Conservation (phyloP, 768 basidiomycete genomes). For the Tylopilus vinaceipallidus region DNA sequence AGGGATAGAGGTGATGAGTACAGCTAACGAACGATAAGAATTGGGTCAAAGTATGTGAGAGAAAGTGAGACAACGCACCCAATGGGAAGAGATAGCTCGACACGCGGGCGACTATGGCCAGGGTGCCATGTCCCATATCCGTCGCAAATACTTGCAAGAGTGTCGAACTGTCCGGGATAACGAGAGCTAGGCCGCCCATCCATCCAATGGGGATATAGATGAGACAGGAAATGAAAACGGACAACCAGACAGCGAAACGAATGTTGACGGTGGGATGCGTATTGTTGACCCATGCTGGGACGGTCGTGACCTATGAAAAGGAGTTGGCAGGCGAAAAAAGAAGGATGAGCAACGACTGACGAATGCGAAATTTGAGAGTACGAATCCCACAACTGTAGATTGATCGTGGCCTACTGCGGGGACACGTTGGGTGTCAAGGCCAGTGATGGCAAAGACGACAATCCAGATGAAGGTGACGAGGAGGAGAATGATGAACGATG, state of each 20-base stretch:
- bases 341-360: constrained; percentile 5
- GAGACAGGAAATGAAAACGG: constrained; percentile 23
- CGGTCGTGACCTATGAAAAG: constrained; percentile 17
- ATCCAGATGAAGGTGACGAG: constrained; percentile 21
- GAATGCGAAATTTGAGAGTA: constrained; percentile 26
- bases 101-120: constrained; percentile 7
- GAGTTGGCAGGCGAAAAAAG: not conserved
- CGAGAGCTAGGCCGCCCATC: constrained; percentile 20
- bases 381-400: constrained; percentile 22
- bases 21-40: constrained; percentile 8
- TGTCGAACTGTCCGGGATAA: constrained; percentile 4
- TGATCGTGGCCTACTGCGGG: constrained; percentile 18
- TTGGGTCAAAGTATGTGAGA: not conserved
- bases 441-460: constrained; percentile 11
- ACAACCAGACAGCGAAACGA: constrained; percentile 20
- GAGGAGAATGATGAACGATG: constrained; percentile 21
- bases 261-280: constrained; percentile 23
- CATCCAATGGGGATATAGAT: constrained; percentile 26
- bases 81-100: constrained; percentile 23
- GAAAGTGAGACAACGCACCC: constrained; percentile 4
- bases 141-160: constrained; percentile 19
- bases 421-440: constrained; percentile 9
- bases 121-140: not conserved
- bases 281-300: constrained; percentile 28
- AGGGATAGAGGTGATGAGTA: constrained; percentile 25